Evolutionary conservation across 805 yeast species (phyloP).

Genomic region (Barnettozyma salicaria): DNA sequence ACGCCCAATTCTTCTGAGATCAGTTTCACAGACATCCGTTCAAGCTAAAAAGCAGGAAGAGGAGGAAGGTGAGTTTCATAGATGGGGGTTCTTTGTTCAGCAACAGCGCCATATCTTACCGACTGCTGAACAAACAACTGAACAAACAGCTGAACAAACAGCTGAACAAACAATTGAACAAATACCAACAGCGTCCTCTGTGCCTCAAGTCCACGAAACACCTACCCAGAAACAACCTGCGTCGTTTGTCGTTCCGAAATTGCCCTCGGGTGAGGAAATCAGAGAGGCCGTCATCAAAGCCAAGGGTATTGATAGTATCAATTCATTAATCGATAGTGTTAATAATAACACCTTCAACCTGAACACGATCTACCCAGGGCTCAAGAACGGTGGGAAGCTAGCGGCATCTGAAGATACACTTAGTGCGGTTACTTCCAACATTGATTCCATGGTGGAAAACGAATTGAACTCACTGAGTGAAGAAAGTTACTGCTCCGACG

Average conservation of each 20-base stretch:
- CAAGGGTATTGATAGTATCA: conserved; percentile 66
- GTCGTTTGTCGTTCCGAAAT: conserved; percentile 27
- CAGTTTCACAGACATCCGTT: conserved; percentile 54
- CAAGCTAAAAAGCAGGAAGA: conserved; percentile 75
- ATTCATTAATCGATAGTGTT: conserved; percentile 61
- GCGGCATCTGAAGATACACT: no score
- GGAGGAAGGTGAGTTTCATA: conserved; percentile 90
- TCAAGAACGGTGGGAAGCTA: conserved; percentile 12
- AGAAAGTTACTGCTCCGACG: conserved; percentile 3
- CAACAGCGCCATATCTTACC: conserved; percentile 41
- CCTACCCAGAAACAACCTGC: conserved; percentile 10
- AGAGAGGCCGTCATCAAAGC: conserved; percentile 59
- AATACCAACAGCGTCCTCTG: neutral
- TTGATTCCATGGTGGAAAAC: neutral
- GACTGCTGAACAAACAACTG: conserved; percentile 9
- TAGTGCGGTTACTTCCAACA: neutral
- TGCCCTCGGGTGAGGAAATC: conserved; percentile 43
- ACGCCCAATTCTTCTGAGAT: conserved; percentile 59
- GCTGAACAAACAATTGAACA: neutral
- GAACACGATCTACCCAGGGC: conserved; percentile 40
- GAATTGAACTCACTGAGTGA: neutral
- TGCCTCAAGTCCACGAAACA: neutral
- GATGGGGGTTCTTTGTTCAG: conserved; percentile 76
- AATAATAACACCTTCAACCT: conserved; percentile 46
- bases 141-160: conserved; percentile 1